A percentile compares a stretch with the other conserved stretches of the same genome.
Conservation (phyloP, 2,329 filamentous ascomycete species). For the Botrytis tulipae region DNA sequence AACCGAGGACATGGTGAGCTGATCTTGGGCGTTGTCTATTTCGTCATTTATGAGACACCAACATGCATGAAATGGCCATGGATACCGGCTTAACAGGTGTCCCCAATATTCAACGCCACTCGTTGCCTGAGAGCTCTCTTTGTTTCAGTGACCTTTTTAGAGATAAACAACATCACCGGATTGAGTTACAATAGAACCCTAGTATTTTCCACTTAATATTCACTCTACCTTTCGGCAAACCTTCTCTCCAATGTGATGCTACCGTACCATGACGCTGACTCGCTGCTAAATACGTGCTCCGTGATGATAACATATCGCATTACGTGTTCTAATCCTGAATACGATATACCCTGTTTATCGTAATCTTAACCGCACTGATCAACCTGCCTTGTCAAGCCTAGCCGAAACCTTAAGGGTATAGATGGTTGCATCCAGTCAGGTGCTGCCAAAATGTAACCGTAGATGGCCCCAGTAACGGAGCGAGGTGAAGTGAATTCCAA, state of each 20-base stretch:
- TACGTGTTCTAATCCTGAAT: constrained; percentile 2
- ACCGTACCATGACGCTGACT: not conserved
- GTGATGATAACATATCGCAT: not conserved
- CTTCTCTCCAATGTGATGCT: not conserved
- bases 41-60: not conserved
- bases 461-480: too few relatives aligned
- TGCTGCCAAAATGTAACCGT: too few relatives aligned
- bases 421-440: too few relatives aligned
- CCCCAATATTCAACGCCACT: not conserved
- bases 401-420: not conserved
- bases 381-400: not conserved
- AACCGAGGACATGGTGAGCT: not conserved
- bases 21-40: not conserved
- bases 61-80: not conserved
- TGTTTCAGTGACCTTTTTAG: not conserved
- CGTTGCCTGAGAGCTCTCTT: not conserved
- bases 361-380: constrained; percentile 7
- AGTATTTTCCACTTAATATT: constrained; percentile 1
- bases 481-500: constrained; percentile 5
- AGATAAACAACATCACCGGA: not conserved
- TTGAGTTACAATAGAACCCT: not conserved
- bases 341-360: constrained; percentile 3
- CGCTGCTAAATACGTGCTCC: constrained; percentile 1
- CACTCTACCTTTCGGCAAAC: not conserved
- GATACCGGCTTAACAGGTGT: not conserved